Conservation (phyloP, 164 flowering plant species). For the Santalum album region DNA sequence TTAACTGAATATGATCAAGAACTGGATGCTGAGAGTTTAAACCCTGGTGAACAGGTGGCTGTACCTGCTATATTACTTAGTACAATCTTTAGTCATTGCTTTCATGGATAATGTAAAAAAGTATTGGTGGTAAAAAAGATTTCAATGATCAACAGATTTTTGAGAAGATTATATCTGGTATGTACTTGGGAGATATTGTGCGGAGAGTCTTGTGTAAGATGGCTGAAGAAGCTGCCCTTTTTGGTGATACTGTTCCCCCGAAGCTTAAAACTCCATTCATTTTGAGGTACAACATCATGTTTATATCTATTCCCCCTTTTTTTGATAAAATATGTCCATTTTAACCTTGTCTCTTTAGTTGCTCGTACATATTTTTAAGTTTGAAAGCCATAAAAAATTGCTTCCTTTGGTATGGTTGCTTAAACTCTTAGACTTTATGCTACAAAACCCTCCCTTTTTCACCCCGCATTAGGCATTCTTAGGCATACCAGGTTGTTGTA, state of each 20-base stretch:
- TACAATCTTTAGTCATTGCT: not conserved
- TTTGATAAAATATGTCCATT: too few relatives aligned
- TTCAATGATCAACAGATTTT: constrained; percentile 43
- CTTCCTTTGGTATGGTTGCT: too few relatives aligned
- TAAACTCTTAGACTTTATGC: too few relatives aligned
- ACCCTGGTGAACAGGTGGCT: constrained; percentile 84
- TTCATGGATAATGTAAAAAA: constrained; percentile 1
- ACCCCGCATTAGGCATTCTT: too few relatives aligned
- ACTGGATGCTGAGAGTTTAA: constrained; percentile 74
- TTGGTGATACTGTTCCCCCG: constrained; percentile 80
- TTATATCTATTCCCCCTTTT: too few relatives aligned
- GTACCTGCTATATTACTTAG: not conserved
- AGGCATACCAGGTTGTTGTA: too few relatives aligned
- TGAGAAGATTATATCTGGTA: constrained; percentile 92
- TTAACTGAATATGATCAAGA: constrained; percentile 75
- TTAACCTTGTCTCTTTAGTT: too few relatives aligned
- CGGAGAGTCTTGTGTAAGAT: constrained; percentile 63
- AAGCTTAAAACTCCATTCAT: constrained; percentile 62
- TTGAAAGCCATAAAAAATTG: not conserved
- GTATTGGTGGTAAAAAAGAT: not conserved
- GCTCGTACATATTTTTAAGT: too few relatives aligned
- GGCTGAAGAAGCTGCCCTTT: constrained; percentile 93
- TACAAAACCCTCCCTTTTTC: too few relatives aligned
- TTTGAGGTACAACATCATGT: constrained; percentile 38
- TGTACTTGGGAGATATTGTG: constrained; percentile 93